phyloP scores from a whole-genome alignment of 192 early-diverging fungal genomes.

The Backusella circina region DNA sequence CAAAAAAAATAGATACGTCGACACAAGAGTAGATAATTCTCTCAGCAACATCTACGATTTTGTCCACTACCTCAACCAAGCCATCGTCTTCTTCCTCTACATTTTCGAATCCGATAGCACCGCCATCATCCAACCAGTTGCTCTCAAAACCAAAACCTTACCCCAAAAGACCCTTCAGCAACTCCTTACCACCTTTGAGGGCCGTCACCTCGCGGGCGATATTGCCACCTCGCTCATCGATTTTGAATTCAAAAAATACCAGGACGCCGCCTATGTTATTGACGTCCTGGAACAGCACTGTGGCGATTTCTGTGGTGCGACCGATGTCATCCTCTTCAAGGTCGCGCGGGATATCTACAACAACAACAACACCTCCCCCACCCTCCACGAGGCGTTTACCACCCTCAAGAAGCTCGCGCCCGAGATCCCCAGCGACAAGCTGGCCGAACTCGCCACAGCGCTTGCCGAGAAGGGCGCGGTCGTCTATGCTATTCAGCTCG shows the following conservation, averaged over 20 bases:
- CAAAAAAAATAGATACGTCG: too few species aligned
- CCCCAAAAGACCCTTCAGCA: neutral
- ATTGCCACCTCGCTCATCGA: neutral
- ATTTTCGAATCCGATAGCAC: slow-evolving; percentile 1
- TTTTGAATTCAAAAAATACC: neutral
- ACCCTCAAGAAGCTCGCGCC: neutral
- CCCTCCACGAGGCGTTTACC: neutral
- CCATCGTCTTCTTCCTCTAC: neutral
- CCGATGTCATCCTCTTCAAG: slow-evolving; percentile 1
- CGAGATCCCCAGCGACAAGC: neutral
- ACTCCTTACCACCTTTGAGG: neutral
- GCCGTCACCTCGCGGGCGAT: neutral
- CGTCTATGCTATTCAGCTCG: neutral
- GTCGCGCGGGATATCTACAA: neutral
- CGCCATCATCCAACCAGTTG: neutral
- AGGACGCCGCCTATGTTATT: neutral
- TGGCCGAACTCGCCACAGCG: neutral
- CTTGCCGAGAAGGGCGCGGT: neutral
- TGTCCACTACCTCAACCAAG: neutral
- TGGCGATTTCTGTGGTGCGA: neutral
- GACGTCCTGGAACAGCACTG: neutral
- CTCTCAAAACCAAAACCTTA: neutral
- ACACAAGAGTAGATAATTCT: neutral
- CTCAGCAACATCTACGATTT: neutral
- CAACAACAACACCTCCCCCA: neutral